A percentile compares a stretch with the other conserved stretches of the same genome.
These are phyloP conservation scores for Penicillium egyptiacum DNA, from an alignment of 495 filamentous ascomycete species.

Conservation along the genomic window DNA sequence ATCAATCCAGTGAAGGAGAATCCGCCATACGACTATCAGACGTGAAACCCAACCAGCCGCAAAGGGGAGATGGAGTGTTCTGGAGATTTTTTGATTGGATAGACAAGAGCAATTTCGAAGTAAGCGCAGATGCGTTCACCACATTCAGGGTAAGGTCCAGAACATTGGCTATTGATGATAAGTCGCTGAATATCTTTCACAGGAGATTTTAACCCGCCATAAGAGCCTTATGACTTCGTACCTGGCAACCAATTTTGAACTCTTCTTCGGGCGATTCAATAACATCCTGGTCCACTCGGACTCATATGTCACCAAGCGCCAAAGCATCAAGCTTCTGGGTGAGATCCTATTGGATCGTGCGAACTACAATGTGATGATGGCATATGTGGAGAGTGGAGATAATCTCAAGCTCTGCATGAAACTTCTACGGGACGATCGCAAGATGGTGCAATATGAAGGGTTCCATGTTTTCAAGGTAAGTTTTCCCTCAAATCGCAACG, in stretches of 20 bases:
- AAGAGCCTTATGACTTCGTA: conserved; percentile 85
- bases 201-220: conserved; percentile 95
- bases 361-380: conserved; percentile 97
- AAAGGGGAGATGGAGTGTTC: conserved; percentile 79
- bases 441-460: conserved; percentile 99
- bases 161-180: too few species aligned
- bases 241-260: conserved; percentile 79
- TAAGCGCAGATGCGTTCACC: conserved; percentile 94
- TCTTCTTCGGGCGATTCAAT: conserved; percentile 93
- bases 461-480: conserved; percentile 97
- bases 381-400: conserved; percentile 91
- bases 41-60: conserved; percentile 64
- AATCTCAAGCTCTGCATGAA: conserved; percentile 99
- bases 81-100: conserved; percentile 99
- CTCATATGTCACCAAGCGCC: conserved; percentile 96
- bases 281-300: conserved; percentile 81
- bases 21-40: conserved; percentile 55
- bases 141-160: conserved; percentile 74
- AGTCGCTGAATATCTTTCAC: conserved; percentile 3
- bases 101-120: conserved; percentile 89
- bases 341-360: conserved; percentile 92
- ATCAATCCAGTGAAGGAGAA: conserved; percentile 70
- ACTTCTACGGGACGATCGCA: conserved; percentile 85
- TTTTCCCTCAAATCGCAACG: conserved; percentile 4
- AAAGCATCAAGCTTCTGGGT: conserved; percentile 95